These are phyloP conservation scores for Globisporangium viniferum DNA, from an alignment of 352 stramenopile genomes.

Conservation along the genomic window DNA sequence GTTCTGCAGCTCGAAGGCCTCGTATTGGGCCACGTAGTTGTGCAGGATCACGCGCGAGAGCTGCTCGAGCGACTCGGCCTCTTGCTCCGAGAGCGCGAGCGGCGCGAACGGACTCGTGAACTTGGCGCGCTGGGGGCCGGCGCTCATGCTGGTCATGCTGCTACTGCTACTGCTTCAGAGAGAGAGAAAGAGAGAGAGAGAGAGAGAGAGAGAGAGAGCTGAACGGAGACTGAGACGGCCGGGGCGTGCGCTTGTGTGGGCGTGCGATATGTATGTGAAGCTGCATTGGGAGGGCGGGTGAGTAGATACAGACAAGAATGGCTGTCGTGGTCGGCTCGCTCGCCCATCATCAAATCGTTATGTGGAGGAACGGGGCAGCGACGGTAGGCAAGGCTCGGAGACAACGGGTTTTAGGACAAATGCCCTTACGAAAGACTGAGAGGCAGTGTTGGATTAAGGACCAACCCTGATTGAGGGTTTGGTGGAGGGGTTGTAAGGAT, in stretches of 20 bases:
- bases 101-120: neutral
- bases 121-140: neutral
- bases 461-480: neutral
- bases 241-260: neutral
- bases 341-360: neutral
- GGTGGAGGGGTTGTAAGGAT: neutral
- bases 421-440: too few species aligned
- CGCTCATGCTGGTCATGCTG: neutral
- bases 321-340: neutral
- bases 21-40: constrained; percentile 7
- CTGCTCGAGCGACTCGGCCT: constrained; percentile 8
- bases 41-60: constrained; percentile 7
- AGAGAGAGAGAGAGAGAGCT: too few species aligned
- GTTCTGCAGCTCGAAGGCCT: neutral
- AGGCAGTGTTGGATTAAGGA: too few species aligned
- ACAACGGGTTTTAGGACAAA: too few species aligned
- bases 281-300: neutral
- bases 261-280: neutral
- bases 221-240: neutral
- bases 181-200: too few species aligned
- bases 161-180: neutral
- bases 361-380: neutral
- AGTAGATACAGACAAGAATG: neutral
- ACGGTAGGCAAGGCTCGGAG: neutral
- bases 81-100: neutral